Evolutionary conservation across 257 asterid species (phyloP).

Genomic region (Solanum neorickii): DNA sequence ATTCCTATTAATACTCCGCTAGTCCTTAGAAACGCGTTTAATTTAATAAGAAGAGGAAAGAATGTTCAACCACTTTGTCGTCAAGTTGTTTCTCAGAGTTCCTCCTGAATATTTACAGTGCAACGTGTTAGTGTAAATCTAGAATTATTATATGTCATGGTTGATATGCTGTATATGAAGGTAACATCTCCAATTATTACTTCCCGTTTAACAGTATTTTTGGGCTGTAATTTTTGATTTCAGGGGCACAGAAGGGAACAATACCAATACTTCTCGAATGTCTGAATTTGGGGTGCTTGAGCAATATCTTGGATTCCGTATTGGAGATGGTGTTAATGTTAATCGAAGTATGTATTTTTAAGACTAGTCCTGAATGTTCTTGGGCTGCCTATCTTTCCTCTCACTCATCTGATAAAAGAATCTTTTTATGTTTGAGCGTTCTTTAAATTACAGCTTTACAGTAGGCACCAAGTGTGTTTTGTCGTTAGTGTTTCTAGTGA

Average conservation of each 20-base stretch:
- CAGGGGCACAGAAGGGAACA: conserved; percentile 74
- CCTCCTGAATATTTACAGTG: neutral
- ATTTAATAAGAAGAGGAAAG: neutral
- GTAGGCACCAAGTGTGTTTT: neutral
- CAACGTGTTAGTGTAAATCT: neutral
- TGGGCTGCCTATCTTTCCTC: neutral
- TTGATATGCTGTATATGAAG: neutral
- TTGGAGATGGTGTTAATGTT: conserved; percentile 49
- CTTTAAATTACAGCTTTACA: neutral
- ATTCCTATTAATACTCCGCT: neutral
- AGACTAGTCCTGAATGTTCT: neutral
- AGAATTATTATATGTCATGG: neutral
- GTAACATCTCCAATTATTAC: neutral
- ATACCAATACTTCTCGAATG: conserved; percentile 41
- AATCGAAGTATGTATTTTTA: conserved; percentile 31
- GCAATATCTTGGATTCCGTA: conserved; percentile 77
- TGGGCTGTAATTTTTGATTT: conserved; percentile 10
- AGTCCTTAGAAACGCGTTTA: neutral
- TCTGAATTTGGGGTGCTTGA: conserved; percentile 74
- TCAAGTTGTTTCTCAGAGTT: neutral
- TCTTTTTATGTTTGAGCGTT: neutral
- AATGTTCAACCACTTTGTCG: neutral
- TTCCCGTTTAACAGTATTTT: neutral
- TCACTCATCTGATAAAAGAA: neutral
- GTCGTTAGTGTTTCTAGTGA: neutral